A percentile compares a stretch with the other conserved stretches of the same genome.
phyloP scores from a whole-genome alignment of 2,329 filamentous ascomycete genomes.

The Neofusicoccum umdonicola region DNA sequence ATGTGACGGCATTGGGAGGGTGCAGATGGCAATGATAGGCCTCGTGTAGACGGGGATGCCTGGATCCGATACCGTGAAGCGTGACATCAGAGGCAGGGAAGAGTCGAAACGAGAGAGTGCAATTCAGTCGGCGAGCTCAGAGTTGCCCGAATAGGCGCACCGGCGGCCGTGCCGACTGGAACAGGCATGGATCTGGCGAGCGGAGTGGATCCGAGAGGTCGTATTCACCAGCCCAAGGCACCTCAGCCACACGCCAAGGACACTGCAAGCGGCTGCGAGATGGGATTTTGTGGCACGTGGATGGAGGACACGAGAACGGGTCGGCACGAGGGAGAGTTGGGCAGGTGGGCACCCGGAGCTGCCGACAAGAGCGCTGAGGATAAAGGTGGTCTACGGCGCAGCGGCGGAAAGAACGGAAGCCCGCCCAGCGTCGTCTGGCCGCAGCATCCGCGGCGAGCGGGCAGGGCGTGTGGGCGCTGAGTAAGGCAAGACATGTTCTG shows the following conservation, averaged over 20 bases:
- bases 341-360: background rate
- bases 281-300: background rate
- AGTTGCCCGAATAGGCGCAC: background rate
- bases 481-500: background rate
- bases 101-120: background rate
- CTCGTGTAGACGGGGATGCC: background rate
- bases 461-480: background rate
- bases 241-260: constrained; percentile 8
- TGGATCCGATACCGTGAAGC: background rate
- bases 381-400: too few relatives aligned
- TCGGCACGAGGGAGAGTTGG: background rate
- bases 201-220: background rate
- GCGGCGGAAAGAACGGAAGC: background rate
- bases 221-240: background rate
- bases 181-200: background rate
- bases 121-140: background rate
- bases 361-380: background rate
- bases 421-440: background rate
- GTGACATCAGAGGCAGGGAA: background rate
- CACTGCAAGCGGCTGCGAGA: background rate
- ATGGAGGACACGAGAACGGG: background rate
- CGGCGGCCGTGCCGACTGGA: background rate
- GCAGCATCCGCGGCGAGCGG: background rate
- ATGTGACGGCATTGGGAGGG: background rate
- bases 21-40: background rate